Percentiles rank a stretch among this genome's conserved stretches.
These are phyloP conservation scores for Avicennia marina DNA, from an alignment of 257 asterid genomes.

Conservation along the genomic window DNA sequence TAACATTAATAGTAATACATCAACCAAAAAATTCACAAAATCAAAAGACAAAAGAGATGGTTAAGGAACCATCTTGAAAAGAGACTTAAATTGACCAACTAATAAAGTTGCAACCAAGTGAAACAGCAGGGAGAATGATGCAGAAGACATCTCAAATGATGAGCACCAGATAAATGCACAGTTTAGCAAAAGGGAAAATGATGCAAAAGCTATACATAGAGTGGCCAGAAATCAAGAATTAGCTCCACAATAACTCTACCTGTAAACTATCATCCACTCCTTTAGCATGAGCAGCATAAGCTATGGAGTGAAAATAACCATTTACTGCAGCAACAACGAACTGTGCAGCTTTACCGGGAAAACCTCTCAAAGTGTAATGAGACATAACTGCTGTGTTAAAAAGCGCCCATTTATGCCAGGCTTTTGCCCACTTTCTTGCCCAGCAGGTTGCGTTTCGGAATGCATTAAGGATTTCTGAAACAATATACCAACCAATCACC, in stretches of 20 bases:
- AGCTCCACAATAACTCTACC: conserved; percentile 35
- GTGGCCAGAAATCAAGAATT: conserved; percentile 9
- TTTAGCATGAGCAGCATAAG: conserved; percentile 94
- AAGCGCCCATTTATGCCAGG: conserved; percentile 99
- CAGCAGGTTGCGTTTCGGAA: conserved; percentile 77
- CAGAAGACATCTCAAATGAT: conserved; percentile 15
- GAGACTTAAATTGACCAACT: background rate
- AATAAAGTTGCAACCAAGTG: conserved; percentile 8
- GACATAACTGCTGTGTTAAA: conserved; percentile 99
- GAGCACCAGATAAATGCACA: too few relatives aligned
- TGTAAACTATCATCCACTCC: conserved; percentile 99
- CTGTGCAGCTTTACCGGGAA: conserved; percentile 62
- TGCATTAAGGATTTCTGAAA: conserved; percentile 84
- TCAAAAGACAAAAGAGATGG: background rate
- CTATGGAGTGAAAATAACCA: conserved; percentile 97
- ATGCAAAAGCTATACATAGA: too few relatives aligned
- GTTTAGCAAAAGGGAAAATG: too few relatives aligned
- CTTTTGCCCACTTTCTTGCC: conserved; percentile 90
- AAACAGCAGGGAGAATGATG: background rate
- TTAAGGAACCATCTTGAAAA: conserved; percentile 10
- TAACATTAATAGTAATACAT: background rate
- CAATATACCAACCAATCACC: conserved; percentile 19
- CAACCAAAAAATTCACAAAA: background rate
- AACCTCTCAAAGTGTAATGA: conserved; percentile 78
- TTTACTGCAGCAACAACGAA: conserved; percentile 94